Evolutionary conservation across 345 rosid species (phyloP).

Genomic region (Triadica sebifera): DNA sequence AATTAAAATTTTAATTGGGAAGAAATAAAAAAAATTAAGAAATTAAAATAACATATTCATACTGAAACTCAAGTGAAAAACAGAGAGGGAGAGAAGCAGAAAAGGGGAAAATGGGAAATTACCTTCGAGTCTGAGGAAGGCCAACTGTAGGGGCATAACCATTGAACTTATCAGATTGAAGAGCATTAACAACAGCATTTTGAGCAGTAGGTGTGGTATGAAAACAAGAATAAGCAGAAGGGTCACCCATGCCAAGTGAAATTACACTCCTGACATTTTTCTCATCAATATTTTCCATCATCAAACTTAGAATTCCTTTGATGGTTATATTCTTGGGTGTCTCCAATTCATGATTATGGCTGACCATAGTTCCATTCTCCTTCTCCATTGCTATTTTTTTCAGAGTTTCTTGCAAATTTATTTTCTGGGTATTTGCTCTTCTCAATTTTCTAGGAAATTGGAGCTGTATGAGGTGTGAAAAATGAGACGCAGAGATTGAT

Average conservation of each 20-base stretch:
- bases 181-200: constrained; percentile 66
- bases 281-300: constrained; percentile 53
- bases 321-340: constrained; percentile 55
- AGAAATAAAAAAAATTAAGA: no score
- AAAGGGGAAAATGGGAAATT: background rate
- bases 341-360: constrained; percentile 30
- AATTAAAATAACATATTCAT: no score
- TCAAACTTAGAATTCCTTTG: constrained; percentile 70
- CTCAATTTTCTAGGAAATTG: background rate
- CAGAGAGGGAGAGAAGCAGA: background rate
- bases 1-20: no score
- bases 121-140: constrained; percentile 92
- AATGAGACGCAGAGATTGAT: background rate
- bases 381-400: constrained; percentile 27
- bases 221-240: constrained; percentile 75
- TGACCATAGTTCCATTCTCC: constrained; percentile 32
- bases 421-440: background rate
- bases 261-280: constrained; percentile 44
- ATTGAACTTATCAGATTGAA: constrained; percentile 72
- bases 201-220: constrained; percentile 58
- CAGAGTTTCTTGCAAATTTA: background rate
- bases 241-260: constrained; percentile 93
- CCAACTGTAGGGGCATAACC: constrained; percentile 94
- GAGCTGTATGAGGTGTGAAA: background rate
- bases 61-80: background rate